phyloP scores from a whole-genome alignment of 306 rosid species.

The Ammopiptanthus mongolicus region DNA sequence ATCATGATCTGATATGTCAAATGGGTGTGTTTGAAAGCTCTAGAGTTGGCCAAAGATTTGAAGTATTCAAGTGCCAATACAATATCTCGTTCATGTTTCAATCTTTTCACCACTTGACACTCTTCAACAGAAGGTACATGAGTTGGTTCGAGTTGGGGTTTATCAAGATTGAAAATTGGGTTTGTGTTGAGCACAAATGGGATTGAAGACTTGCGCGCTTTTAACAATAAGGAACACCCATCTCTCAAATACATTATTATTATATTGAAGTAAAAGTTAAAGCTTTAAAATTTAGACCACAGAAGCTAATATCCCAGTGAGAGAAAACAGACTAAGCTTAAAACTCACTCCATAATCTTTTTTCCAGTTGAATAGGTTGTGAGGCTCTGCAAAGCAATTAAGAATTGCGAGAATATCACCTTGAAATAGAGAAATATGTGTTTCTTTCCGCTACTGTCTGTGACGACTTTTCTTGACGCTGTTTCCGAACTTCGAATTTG shows the following conservation, averaged over 20 bases:
- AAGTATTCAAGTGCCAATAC: constrained; percentile 52
- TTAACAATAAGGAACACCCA: constrained; percentile 60
- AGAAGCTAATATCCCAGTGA: neutral
- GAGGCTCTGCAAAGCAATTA: neutral
- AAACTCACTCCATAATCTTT: neutral
- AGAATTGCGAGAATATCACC: neutral
- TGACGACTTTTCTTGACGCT: no score
- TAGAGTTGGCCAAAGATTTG: constrained; percentile 50
- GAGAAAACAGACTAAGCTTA: neutral
- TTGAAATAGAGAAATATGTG: neutral
- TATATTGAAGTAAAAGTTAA: neutral
- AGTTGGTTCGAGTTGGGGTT: constrained; percentile 24
- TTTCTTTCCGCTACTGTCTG: no score
- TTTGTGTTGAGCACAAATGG: constrained; percentile 59
- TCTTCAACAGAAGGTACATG: constrained; percentile 29
- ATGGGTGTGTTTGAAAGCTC: constrained; percentile 66
- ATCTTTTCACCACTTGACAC: constrained; percentile 39
- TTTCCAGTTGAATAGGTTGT: neutral
- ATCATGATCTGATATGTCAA: constrained; percentile 65
- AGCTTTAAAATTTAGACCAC: neutral
- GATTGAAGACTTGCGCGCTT: constrained; percentile 51
- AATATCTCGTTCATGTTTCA: constrained; percentile 37
- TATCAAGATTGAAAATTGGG: constrained; percentile 33
- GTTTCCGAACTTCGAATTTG: no score
- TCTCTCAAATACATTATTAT: constrained; percentile 58